Percentiles rank a stretch among this genome's conserved stretches.
Evolutionary conservation across 179 eudicot species (phyloP).

Genomic region (Beta lomatogona): DNA sequence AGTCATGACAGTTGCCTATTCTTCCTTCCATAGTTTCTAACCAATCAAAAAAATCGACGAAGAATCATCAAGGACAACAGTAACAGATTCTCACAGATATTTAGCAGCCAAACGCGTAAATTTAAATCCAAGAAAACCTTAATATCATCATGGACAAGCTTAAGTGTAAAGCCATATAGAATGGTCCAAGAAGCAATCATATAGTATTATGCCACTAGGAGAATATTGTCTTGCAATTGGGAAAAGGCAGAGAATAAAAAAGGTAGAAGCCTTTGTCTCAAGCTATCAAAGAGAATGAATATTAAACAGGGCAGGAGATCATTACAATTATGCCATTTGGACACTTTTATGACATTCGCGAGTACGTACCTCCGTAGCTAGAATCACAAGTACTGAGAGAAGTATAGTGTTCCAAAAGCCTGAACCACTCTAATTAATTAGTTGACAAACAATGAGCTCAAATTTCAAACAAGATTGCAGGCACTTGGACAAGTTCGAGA

Average conservation of each 20-base stretch:
- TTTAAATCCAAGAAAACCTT: not conserved
- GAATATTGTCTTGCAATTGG: slow-evolving; percentile 27
- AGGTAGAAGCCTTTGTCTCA: slow-evolving; percentile 25
- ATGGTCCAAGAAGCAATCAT: slow-evolving; percentile 11
- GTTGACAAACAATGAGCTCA: not conserved
- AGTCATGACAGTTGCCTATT: not conserved
- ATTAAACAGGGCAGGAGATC: slow-evolving; percentile 11
- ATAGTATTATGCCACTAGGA: slow-evolving; percentile 11
- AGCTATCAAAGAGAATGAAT: slow-evolving; percentile 20
- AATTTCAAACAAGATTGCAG: not conserved
- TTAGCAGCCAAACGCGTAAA: not conserved
- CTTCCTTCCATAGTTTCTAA: not conserved
- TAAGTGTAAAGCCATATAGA: slow-evolving; percentile 3
- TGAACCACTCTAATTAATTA: not conserved
- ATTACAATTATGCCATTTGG: not conserved
- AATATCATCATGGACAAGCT: slow-evolving; percentile 12
- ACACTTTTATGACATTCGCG: not conserved
- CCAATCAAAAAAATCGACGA: not conserved
- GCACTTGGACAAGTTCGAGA: not conserved
- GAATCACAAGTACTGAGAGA: slow-evolving; percentile 11
- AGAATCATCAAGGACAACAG: slow-evolving; percentile 3
- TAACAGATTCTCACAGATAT: not conserved
- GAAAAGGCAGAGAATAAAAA: not conserved
- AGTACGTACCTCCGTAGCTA: not conserved
- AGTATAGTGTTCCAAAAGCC: not conserved